phyloP scores from a whole-genome alignment of 352 stramenopile genomes.

The Globisporangium radiosum region DNA sequence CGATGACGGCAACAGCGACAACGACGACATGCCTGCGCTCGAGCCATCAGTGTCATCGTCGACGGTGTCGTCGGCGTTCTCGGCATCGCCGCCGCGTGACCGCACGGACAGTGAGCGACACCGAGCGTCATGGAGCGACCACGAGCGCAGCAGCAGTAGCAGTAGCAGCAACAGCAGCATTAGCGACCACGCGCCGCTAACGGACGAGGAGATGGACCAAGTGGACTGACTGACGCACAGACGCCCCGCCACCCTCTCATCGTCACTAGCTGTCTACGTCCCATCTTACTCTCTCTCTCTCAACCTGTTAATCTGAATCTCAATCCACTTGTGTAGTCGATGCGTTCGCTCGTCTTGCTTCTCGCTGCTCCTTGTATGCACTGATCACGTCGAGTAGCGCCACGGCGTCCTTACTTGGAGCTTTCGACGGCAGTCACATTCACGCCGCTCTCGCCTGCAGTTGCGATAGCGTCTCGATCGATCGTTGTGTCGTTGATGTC shows the following conservation, averaged over 20 bases:
- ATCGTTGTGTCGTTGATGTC: no score
- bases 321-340: no score
- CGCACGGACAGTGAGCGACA: no score
- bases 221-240: slow-evolving; percentile 31
- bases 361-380: no score
- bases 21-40: slow-evolving; percentile 9
- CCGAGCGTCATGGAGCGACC: no score
- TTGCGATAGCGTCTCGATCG: no score
- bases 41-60: slow-evolving; percentile 24
- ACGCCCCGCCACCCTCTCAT: not conserved
- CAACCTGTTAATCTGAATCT: not conserved
- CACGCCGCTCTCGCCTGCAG: no score
- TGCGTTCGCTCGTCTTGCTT: no score
- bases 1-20: not conserved
- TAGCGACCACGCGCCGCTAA: slow-evolving; percentile 49
- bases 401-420: no score
- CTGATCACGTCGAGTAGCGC: no score
- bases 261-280: not conserved
- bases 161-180: slow-evolving; percentile 22
- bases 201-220: slow-evolving; percentile 61
- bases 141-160: slow-evolving; percentile 12
- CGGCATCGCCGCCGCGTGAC: slow-evolving; percentile 5
- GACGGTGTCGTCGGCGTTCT: slow-evolving; percentile 25
- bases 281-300: not conserved
- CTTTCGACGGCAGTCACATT: no score